Conservation (phyloP, 805 yeast genomes). For the Kodamaea sagamina region DNA sequence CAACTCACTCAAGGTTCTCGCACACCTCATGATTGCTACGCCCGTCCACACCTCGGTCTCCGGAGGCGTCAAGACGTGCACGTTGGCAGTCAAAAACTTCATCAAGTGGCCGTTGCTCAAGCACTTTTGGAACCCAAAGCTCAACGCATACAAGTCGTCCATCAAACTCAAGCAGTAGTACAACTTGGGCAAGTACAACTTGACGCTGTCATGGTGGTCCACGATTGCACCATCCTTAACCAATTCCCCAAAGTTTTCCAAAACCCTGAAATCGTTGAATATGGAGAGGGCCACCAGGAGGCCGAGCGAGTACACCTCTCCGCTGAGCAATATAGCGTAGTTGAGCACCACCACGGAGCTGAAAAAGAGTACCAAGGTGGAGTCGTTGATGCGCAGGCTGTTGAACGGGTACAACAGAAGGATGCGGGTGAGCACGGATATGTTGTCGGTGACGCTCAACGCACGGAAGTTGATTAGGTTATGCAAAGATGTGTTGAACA, state of each 20-base stretch:
- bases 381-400: slow-evolving; percentile 27
- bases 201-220: slow-evolving; percentile 26
- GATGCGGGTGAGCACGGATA: slow-evolving; percentile 36
- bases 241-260: slow-evolving; percentile 44
- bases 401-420: slow-evolving; percentile 39
- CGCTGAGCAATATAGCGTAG: slow-evolving; percentile 58
- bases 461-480: slow-evolving; percentile 40
- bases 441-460: slow-evolving; percentile 33
- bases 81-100: slow-evolving; percentile 15
- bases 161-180: slow-evolving; percentile 49
- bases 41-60: slow-evolving; percentile 11
- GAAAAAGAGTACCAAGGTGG: slow-evolving; percentile 29
- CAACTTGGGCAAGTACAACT: slow-evolving; percentile 42
- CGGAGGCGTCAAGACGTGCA: slow-evolving; percentile 21
- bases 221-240: slow-evolving; percentile 28
- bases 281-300: slow-evolving; percentile 53
- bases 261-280: slow-evolving; percentile 59
- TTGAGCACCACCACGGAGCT: slow-evolving; percentile 43
- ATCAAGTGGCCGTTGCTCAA: slow-evolving; percentile 10
- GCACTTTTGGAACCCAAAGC: slow-evolving; percentile 48
- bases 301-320: slow-evolving; percentile 60
- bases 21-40: slow-evolving; percentile 21
- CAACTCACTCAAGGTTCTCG: slow-evolving; percentile 23
- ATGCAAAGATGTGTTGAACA: slow-evolving; percentile 44
- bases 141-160: slow-evolving; percentile 53